Evolutionary conservation across 495 filamentous ascomycete species (phyloP).

Genomic region (Annulohypoxylon maeteangense): DNA sequence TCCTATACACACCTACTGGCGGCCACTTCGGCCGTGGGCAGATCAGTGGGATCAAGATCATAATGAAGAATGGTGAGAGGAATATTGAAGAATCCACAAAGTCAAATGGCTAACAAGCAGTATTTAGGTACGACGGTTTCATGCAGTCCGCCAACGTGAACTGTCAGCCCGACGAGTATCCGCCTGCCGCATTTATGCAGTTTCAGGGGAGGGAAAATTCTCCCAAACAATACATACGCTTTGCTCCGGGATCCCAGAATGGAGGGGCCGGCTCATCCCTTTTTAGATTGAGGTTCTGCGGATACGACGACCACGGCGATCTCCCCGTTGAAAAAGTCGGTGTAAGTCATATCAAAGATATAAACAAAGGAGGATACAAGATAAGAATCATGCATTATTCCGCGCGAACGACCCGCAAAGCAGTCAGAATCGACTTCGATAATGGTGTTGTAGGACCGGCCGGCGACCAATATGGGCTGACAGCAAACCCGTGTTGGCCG

Average conservation of each 20-base stretch:
- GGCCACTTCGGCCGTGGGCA: background rate
- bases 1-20: background rate
- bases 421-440: background rate
- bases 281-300: background rate
- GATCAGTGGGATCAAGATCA: background rate
- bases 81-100: background rate
- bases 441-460: background rate
- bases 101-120: background rate
- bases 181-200: background rate
- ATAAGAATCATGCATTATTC: background rate
- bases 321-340: background rate
- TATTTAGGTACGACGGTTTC: background rate
- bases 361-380: background rate
- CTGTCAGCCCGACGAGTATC: background rate
- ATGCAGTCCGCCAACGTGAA: background rate
- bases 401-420: background rate
- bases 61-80: background rate
- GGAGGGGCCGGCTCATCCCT: background rate
- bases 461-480: background rate
- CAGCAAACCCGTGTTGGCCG: background rate
- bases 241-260: background rate
- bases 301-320: background rate
- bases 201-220: background rate
- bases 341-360: background rate
- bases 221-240: background rate